A percentile compares a stretch with the other conserved stretches of the same genome.
Evolutionary conservation across 2,329 filamentous ascomycete species (phyloP).

Genomic region (Ophiosphaerella herpotricha): DNA sequence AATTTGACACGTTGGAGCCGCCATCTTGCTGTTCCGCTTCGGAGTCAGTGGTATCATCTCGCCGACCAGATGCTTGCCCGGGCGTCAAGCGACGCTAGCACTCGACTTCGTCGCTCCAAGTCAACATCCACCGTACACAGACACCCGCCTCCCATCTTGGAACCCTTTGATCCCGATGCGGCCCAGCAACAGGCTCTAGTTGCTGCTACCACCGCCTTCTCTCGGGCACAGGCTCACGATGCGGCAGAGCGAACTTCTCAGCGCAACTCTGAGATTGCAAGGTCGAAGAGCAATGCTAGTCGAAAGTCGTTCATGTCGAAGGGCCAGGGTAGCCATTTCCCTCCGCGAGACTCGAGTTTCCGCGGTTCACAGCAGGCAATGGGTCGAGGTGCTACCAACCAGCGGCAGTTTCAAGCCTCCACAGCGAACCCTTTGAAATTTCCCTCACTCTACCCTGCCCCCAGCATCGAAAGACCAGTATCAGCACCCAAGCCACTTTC

Average conservation of each 20-base stretch:
- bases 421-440: conserved; percentile 25
- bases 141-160: conserved; percentile 16
- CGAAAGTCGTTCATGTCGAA: conserved; percentile 35
- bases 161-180: conserved; percentile 31
- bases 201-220: conserved; percentile 45
- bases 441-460: conserved; percentile 22
- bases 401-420: conserved; percentile 14
- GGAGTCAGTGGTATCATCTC: conserved; percentile 22
- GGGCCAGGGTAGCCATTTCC: conserved; percentile 43
- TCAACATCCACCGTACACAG: conserved; percentile 40
- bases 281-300: conserved; percentile 42
- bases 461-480: conserved; percentile 9
- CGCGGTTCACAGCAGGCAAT: conserved; percentile 27
- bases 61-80: conserved; percentile 38
- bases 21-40: conserved; percentile 21
- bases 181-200: conserved; percentile 44
- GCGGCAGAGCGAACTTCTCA: conserved; percentile 15
- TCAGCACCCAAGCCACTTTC: conserved; percentile 17
- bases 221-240: conserved; percentile 35
- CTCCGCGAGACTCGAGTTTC: conserved; percentile 37
- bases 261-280: conserved; percentile 24
- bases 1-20: conserved; percentile 25
- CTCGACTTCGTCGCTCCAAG: conserved; percentile 45
- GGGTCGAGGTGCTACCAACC: conserved; percentile 9
- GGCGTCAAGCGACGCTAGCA: conserved; percentile 43